Base-by-base conservation (phyloP, 2,329 filamentous ascomycete species). In the Chaetomium strumarium region DNA sequence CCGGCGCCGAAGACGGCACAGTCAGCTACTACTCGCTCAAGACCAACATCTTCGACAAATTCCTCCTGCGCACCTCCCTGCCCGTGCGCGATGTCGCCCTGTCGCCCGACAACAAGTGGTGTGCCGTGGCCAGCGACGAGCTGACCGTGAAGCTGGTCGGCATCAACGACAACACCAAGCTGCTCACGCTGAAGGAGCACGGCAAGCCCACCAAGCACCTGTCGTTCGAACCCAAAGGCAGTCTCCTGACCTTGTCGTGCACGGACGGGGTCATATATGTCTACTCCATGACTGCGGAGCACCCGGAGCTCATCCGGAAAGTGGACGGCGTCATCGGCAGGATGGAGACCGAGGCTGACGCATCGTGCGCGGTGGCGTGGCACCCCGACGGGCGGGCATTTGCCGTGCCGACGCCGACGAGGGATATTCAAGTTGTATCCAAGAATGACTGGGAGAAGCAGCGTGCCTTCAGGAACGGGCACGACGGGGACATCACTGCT, bases 51-150 rank as follows among this genome's bases (percentile, higher is more conserved):
- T 89, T 95, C 70, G 88, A 95, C 57, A 84, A 85, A 55, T 86
- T 95, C 59, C 79, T 99, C 46, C 79, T 90, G 24, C 84, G 93
- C 58, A 88, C 85, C 53, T 85, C 90, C n/a, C 74, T 96, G 2
- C 89, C 93, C 0, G 82, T 96, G 31, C 82, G 93, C 63, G 90
- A 96, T 67, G 76, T 99, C 49, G 84, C 88, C 4, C 74, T 99
- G 13, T 91, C 90, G 2, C 80, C 83, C 2, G 88, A 97, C 66
- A 79, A 81, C 0, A 80, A 88, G 63, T 97, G 90, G 91, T 88
- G 86, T 59, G 93, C 93, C 30, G 90, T 97, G 24, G 90, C 91
- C n/a, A 96, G 91, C 75, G 95, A 97, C 68, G 93, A 99, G 68
- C 75, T 96, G 53, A 87, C 85, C 1, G 89, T 97, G 60, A 96